These are phyloP conservation scores for Microcyclospora pomicola DNA, from an alignment of 2,329 filamentous ascomycete species.

Conservation along the genomic window DNA sequence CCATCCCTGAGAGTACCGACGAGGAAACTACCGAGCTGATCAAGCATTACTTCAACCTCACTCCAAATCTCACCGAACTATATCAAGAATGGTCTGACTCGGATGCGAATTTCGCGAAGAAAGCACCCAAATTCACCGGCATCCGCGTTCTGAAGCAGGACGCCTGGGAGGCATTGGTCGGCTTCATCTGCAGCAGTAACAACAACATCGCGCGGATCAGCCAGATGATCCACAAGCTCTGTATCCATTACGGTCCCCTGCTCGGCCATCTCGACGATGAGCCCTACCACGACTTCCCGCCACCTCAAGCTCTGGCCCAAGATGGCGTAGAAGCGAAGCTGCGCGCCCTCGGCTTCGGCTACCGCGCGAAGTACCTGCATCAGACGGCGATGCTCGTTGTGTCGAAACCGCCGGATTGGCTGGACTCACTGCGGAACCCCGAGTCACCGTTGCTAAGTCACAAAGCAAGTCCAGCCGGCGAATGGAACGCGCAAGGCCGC, in stretches of 20 bases:
- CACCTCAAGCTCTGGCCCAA: conserved; percentile 57
- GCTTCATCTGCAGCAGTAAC: conserved; percentile 97
- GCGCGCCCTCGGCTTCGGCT: conserved; percentile 78
- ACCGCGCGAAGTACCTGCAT: conserved; percentile 83
- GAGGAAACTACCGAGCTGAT: conserved; percentile 65
- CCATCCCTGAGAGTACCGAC: conserved; percentile 24
- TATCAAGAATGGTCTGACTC: conserved; percentile 78
- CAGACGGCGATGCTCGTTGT: conserved; percentile 68
- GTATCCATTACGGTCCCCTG: conserved; percentile 66
- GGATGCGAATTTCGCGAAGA: conserved; percentile 78
- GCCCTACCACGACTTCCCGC: conserved; percentile 76
- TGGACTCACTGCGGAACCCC: conserved; percentile 64
- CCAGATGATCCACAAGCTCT: conserved; percentile 92
- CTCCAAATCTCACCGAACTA: conserved; percentile 57
- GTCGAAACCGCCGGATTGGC: conserved; percentile 55
- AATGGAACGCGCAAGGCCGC: conserved; percentile 37
- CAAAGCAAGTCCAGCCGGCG: conserved; percentile 29
- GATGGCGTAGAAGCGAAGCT: conserved; percentile 67
- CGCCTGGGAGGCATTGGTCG: conserved; percentile 84
- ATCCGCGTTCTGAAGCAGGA: conserved; percentile 89
- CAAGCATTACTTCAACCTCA: conserved; percentile 74
- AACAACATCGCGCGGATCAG: conserved; percentile 94
- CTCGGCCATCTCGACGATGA: conserved; percentile 51
- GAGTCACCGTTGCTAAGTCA: conserved; percentile 49
- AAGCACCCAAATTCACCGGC: conserved; percentile 75